These are phyloP conservation scores for Auricularia cornea DNA, from an alignment of 768 basidiomycete species.

Conservation along the genomic window DNA sequence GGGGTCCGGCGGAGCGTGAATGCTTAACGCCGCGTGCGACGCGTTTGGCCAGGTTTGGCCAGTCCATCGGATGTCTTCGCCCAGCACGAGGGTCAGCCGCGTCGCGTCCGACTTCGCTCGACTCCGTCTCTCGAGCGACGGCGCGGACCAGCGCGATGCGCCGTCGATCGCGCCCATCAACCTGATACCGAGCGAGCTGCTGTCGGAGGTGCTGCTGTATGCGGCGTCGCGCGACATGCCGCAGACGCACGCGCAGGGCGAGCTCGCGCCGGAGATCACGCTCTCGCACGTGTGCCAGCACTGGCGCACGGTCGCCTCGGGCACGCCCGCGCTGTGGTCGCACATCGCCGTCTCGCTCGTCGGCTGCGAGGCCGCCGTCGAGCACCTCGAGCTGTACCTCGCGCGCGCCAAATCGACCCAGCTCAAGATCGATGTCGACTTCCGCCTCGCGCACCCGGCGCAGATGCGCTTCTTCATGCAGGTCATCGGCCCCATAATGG, in stretches of 20 bases:
- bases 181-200: not conserved
- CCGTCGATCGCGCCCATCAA: not conserved
- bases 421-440: slow-evolving; percentile 1
- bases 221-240: not conserved
- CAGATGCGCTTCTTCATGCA: not conserved
- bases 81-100: not conserved
- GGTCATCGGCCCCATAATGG: not conserved
- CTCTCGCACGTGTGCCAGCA: not conserved
- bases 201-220: not conserved
- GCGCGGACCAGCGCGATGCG: not conserved
- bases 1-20: not conserved
- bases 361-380: not conserved
- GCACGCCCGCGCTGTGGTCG: not conserved
- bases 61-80: not conserved
- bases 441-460: not conserved
- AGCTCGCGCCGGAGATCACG: not conserved
- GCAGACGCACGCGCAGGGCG: not conserved
- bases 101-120: not conserved
- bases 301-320: not conserved
- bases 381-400: not conserved
- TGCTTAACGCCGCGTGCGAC: not conserved
- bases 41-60: not conserved
- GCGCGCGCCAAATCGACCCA: not conserved
- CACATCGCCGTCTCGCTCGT: not conserved
- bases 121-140: not conserved